phyloP scores from a whole-genome alignment of 805 yeast species.

The Grigorovia humatica region DNA sequence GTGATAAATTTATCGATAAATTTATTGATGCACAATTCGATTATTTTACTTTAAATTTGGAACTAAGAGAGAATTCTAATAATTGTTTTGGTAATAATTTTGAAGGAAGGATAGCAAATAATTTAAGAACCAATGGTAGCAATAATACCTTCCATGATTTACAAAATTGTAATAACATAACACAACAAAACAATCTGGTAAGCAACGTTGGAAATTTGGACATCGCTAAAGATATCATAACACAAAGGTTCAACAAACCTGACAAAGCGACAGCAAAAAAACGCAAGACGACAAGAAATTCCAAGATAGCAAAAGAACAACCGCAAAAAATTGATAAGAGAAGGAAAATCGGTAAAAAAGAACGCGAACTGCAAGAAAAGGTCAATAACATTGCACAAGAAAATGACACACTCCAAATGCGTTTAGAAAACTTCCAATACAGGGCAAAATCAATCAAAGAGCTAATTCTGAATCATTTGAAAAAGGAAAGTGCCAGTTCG shows the following conservation, averaged over 20 bases:
- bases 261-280: neutral
- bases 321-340: constrained; percentile 36
- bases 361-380: constrained; percentile 29
- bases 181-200: neutral
- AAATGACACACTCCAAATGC: constrained; percentile 13
- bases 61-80: too few relatives aligned
- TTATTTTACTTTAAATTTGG: neutral
- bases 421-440: constrained; percentile 7
- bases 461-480: neutral
- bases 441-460: constrained; percentile 2
- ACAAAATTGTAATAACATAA: neutral
- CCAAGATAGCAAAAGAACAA: neutral
- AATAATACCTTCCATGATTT: neutral
- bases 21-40: neutral
- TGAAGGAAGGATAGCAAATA: too few relatives aligned
- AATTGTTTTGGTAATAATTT: too few relatives aligned
- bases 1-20: neutral
- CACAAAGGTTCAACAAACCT: too few relatives aligned
- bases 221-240: too few relatives aligned
- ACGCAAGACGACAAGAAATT: neutral
- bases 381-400: constrained; percentile 18
- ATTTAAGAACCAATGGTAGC: too few relatives aligned
- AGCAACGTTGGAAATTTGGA: too few relatives aligned
- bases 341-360: constrained; percentile 35
- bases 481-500: neutral